phyloP scores from a whole-genome alignment of 2,329 filamentous ascomycete genomes.

The Atkinsonella hypoxylon region DNA sequence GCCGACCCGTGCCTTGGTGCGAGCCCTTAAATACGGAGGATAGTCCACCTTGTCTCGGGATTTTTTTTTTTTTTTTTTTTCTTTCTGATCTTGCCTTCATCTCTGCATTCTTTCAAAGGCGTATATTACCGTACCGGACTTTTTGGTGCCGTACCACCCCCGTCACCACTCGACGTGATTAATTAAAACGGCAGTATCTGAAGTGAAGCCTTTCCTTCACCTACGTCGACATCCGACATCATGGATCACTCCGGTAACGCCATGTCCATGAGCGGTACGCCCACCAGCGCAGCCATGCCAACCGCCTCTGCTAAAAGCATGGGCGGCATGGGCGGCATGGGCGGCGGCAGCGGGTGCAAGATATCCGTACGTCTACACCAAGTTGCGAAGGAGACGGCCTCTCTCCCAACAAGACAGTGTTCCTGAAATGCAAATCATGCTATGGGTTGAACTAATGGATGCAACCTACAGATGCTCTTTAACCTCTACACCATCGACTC shows the following conservation, averaged over 20 bases:
- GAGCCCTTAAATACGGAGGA: background rate
- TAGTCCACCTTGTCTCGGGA: background rate
- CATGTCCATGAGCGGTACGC: constrained; percentile 7
- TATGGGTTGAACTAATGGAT: background rate
- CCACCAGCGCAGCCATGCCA: constrained; percentile 7
- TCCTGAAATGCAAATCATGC: background rate
- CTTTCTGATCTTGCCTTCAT: no score
- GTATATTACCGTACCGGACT: no score
- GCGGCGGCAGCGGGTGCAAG: constrained; percentile 22
- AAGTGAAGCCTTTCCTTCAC: background rate
- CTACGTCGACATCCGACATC: background rate
- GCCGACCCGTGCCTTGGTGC: background rate
- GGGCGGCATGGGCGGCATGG: constrained; percentile 14
- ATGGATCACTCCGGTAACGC: constrained; percentile 10
- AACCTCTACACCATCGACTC: constrained; percentile 64
- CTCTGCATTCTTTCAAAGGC: no score
- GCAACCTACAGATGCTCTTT: constrained; percentile 55
- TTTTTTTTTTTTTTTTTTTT: background rate
- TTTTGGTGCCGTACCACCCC: no score
- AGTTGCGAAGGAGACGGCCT: background rate
- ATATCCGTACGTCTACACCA: constrained; percentile 18
- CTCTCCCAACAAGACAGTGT: background rate
- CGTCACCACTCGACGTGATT: no score
- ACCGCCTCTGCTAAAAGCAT: constrained; percentile 7
- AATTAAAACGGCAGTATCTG: background rate